These are phyloP conservation scores for Trichoderma semiorbis DNA, from an alignment of 2,329 filamentous ascomycete species.

Conservation along the genomic window DNA sequence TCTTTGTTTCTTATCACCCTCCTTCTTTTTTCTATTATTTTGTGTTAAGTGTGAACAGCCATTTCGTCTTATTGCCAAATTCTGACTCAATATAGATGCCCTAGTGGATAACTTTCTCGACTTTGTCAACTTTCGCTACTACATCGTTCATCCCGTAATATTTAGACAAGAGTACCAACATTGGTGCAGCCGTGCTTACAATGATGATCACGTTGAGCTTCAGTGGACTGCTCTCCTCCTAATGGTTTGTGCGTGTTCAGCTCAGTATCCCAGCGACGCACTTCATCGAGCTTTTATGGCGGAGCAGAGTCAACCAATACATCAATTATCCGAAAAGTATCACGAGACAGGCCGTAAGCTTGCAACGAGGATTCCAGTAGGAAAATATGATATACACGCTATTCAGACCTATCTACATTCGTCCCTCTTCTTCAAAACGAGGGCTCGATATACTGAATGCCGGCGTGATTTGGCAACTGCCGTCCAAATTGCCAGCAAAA, in stretches of 20 bases:
- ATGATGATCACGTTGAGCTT: constrained; percentile 31
- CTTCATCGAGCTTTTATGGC: constrained; percentile 31
- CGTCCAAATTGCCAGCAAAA: constrained; percentile 28
- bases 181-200: constrained; percentile 34
- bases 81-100: constrained; percentile 26
- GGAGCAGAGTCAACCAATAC: constrained; percentile 30
- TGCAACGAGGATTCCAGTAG: constrained; percentile 31
- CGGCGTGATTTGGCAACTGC: constrained; percentile 37
- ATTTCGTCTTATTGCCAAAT: neutral
- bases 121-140: constrained; percentile 39
- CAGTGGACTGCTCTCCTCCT: constrained; percentile 39
- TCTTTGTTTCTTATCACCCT: neutral
- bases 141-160: constrained; percentile 35
- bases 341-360: constrained; percentile 35
- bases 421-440: constrained; percentile 38
- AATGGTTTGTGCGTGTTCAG: constrained; percentile 37
- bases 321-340: constrained; percentile 31
- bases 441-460: constrained; percentile 36
- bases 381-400: constrained; percentile 32
- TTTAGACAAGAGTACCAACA: constrained; percentile 36
- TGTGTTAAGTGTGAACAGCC: neutral
- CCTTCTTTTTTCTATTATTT: too few relatives aligned
- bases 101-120: constrained; percentile 38
- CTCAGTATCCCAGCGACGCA: constrained; percentile 32
- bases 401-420: constrained; percentile 38